phyloP scores from a whole-genome alignment of 1,284 basidiomycete species.

The Amylostereum chailletii region DNA sequence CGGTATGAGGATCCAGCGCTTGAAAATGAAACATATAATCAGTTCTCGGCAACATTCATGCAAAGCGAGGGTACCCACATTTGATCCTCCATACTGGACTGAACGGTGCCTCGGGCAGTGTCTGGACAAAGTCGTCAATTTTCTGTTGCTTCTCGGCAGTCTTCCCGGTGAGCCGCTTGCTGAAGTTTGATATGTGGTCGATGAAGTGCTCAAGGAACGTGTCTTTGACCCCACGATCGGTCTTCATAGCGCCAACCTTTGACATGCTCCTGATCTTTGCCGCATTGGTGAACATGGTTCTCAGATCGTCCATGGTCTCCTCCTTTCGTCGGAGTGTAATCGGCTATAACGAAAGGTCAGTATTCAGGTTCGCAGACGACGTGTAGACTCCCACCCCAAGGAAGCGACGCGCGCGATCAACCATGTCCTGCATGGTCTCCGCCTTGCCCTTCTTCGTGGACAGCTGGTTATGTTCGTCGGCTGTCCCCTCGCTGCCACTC shows the following conservation, averaged over 20 bases:
- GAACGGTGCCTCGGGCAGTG: not conserved
- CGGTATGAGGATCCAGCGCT: slow-evolving; percentile 23
- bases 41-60: no score
- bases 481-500: no score
- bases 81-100: slow-evolving; percentile 15
- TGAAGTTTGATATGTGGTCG: slow-evolving; percentile 1
- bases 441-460: no score
- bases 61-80: no score
- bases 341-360: not conserved
- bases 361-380: no score
- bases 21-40: not conserved
- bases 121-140: not conserved
- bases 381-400: no score
- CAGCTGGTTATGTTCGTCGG: no score
- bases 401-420: not conserved
- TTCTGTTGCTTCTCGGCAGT: slow-evolving; percentile 1
- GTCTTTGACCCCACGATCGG: not conserved
- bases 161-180: not conserved
- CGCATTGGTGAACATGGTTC: not conserved
- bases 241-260: not conserved
- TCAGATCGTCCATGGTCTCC: not conserved
- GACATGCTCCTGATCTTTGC: not conserved
- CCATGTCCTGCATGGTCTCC: not conserved
- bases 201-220: not conserved
- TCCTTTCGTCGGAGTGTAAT: not conserved